phyloP scores from a whole-genome alignment of 1,284 basidiomycete genomes.

The Crucibulum parvulum region DNA sequence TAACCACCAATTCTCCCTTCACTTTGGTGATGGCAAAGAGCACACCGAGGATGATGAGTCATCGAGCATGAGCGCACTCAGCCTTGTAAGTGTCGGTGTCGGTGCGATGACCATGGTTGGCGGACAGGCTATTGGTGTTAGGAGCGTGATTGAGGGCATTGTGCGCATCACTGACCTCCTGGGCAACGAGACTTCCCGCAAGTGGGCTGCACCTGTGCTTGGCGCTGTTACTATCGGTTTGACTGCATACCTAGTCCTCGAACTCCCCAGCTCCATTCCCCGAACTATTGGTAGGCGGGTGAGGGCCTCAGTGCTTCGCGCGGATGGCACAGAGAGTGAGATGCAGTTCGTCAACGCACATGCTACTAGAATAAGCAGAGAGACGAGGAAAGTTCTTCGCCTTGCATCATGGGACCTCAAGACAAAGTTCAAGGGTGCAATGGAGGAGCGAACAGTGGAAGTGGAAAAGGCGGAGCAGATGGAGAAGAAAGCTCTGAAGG shows the following conservation, averaged over 20 bases:
- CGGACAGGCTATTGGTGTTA: conserved; percentile 70
- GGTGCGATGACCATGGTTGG: conserved; percentile 87
- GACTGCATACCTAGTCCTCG: conserved; percentile 85
- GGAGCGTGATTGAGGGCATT: conserved; percentile 80
- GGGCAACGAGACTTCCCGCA: conserved; percentile 82
- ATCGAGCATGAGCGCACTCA: conserved; percentile 69
- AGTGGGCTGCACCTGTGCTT: conserved; percentile 89
- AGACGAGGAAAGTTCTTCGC: conserved; percentile 94
- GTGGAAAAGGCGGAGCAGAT: conserved; percentile 82
- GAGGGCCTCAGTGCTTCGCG: conserved; percentile 59
- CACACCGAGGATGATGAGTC: conserved; percentile 53
- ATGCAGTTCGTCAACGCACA: conserved; percentile 73
- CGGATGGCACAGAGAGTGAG: conserved; percentile 37
- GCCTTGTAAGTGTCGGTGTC: conserved; percentile 78
- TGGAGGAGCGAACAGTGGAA: conserved; percentile 81
- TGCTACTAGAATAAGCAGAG: conserved; percentile 76
- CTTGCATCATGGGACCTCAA: conserved; percentile 92
- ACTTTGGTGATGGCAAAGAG: conserved; percentile 60
- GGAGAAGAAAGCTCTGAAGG: conserved; percentile 72
- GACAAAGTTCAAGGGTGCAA: conserved; percentile 83
- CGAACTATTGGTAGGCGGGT: conserved; percentile 87
- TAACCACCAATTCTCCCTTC: conserved; percentile 77
- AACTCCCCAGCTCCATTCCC: conserved; percentile 93
- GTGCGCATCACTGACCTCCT: conserved; percentile 82
- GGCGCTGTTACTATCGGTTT: conserved; percentile 81